A percentile compares a stretch with the other conserved stretches of the same genome.
Conservation (phyloP, 2,329 filamentous ascomycete species). For the Neodidymelliopsis sp. region DNA sequence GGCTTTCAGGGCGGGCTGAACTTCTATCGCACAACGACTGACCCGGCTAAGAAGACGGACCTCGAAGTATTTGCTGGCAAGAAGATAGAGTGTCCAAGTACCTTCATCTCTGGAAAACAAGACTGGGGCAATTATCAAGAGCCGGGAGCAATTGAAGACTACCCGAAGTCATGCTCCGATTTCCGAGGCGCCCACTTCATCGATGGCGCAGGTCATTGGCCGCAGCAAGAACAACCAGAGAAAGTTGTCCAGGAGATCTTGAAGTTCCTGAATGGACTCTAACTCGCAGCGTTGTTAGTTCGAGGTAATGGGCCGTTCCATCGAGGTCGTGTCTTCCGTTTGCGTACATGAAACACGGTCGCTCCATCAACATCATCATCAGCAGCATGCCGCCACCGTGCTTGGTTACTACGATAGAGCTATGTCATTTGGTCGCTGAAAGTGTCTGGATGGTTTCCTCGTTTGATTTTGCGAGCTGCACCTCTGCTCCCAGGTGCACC, state of each 20-base stretch:
- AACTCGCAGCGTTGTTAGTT: not conserved
- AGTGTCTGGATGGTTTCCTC: too few relatives aligned
- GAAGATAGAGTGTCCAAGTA: conserved; percentile 67
- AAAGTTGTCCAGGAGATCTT: conserved; percentile 59
- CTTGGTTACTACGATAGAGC: not conserved
- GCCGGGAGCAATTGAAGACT: conserved; percentile 68
- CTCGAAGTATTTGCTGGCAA: conserved; percentile 66
- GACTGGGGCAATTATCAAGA: conserved; percentile 76
- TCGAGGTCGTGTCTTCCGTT: not conserved
- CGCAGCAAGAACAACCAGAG: conserved; percentile 70
- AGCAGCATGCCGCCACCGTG: not conserved
- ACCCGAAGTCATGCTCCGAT: conserved; percentile 60
- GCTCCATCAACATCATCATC: not conserved
- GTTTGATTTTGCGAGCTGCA: too few relatives aligned
- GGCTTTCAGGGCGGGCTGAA: conserved; percentile 72
- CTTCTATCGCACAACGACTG: conserved; percentile 70
- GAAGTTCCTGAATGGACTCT: conserved; percentile 48
- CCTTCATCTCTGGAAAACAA: conserved; percentile 67
- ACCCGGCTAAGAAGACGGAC: conserved; percentile 58
- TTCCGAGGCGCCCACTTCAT: conserved; percentile 63
- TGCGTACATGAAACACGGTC: conserved; percentile 7
- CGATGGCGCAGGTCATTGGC: conserved; percentile 72
- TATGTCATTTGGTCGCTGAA: too few relatives aligned
- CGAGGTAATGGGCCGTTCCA: not conserved
- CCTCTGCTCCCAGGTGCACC: too few relatives aligned